Evolutionary conservation across 1,284 basidiomycete species (phyloP).

Genomic region (Trichosporon faecale): DNA sequence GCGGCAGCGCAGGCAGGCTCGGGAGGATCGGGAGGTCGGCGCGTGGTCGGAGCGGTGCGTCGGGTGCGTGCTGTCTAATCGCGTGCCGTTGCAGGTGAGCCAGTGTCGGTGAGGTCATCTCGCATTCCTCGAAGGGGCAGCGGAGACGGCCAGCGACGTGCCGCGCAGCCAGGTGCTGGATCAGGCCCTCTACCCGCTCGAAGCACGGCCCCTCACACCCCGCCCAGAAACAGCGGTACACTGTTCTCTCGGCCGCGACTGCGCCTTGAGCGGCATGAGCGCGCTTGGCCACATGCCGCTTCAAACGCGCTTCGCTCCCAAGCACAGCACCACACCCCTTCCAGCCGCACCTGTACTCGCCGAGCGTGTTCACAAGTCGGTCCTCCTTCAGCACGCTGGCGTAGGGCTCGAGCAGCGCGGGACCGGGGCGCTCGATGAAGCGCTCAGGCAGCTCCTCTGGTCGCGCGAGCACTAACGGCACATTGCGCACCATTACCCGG

Average conservation of each 20-base stretch:
- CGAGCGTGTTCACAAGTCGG: conserved; percentile 30
- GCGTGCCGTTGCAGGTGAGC: conserved; percentile 28
- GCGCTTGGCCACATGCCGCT: conserved; percentile 29
- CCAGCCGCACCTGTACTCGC: conserved; percentile 35
- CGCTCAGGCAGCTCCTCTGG: conserved; percentile 34
- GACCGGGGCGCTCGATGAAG: conserved; percentile 32
- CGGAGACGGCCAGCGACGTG: conserved; percentile 32
- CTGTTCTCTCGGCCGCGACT: conserved; percentile 11
- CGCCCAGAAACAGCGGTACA: conserved; percentile 35
- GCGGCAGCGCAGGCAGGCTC: background rate
- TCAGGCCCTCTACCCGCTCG: conserved; percentile 21
- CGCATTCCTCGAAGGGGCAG: conserved; percentile 39
- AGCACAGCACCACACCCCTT: conserved; percentile 40
- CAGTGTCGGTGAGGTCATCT: conserved; percentile 29
- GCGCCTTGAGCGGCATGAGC: conserved; percentile 30
- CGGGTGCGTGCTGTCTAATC: conserved; percentile 14
- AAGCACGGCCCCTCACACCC: conserved; percentile 40
- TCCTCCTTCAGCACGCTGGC: conserved; percentile 28
- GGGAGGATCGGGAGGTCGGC: background rate
- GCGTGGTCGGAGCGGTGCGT: conserved; percentile 19
- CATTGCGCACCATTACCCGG: background rate
- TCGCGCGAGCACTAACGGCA: conserved; percentile 17
- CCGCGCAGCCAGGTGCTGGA: conserved; percentile 36
- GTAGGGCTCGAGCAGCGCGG: conserved; percentile 32
- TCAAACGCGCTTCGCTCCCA: conserved; percentile 32